phyloP scores from a whole-genome alignment of 768 basidiomycete species.

The Hirschioporus abietinus region DNA sequence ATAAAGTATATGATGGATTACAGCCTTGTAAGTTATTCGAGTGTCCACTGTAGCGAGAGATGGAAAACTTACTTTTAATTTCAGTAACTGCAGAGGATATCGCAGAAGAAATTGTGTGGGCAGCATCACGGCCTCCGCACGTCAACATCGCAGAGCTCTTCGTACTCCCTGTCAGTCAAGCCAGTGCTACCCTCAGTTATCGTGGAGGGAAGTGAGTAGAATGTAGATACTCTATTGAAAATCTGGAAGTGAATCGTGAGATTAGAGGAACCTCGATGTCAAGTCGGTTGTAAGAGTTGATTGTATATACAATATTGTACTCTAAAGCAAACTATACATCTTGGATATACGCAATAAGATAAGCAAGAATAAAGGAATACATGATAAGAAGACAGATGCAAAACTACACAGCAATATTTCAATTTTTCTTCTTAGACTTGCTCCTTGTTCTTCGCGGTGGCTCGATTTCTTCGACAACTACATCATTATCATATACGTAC shows the following conservation, averaged over 20 bases:
- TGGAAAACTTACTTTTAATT: slow-evolving; percentile 6
- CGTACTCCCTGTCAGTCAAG: slow-evolving; percentile 78
- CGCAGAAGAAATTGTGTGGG: slow-evolving; percentile 98
- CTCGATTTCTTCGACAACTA: slow-evolving; percentile 6
- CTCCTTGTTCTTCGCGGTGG: slow-evolving; percentile 27
- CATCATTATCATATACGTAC: slow-evolving; percentile 75
- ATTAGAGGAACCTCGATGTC: slow-evolving; percentile 17
- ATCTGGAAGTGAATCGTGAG: slow-evolving; percentile 15
- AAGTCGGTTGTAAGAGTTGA: slow-evolving; percentile 10
- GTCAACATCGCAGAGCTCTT: slow-evolving; percentile 85
- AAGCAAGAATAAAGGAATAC: slow-evolving; percentile 6
- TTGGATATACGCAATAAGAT: slow-evolving; percentile 10
- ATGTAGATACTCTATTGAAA: slow-evolving; percentile 16
- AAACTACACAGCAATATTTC: slow-evolving; percentile 13
- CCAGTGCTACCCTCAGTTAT: slow-evolving; percentile 59
- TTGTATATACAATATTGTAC: not conserved
- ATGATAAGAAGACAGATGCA: slow-evolving; percentile 6
- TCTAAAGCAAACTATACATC: not conserved
- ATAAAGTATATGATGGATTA: slow-evolving; percentile 87
- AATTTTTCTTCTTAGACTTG: slow-evolving; percentile 18
- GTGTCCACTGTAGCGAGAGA: not conserved
- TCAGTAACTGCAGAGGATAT: slow-evolving; percentile 81
- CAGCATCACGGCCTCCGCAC: slow-evolving; percentile 84
- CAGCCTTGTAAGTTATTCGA: slow-evolving; percentile 63
- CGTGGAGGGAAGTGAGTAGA: slow-evolving; percentile 37